Percentiles rank a stretch among this genome's conserved stretches.
Evolutionary conservation across 768 basidiomycete species (phyloP).

Genomic region (Lactifluus hygrophoroides): DNA sequence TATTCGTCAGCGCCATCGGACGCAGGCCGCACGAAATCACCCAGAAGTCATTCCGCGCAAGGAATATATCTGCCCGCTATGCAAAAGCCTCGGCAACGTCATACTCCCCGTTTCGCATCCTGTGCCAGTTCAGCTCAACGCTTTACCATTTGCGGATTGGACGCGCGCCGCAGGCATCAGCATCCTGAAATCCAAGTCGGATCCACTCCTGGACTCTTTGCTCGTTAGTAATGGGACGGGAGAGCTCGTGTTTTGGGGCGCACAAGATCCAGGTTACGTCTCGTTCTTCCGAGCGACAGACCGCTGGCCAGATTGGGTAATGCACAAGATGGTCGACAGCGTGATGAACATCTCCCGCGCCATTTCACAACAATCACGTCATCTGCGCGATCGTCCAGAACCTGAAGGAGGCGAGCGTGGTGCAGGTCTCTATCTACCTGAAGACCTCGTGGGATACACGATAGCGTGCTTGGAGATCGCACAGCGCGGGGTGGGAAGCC

Average conservation of each 20-base stretch:
- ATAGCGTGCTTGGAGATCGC: slow-evolving; percentile 74
- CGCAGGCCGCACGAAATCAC: slow-evolving; percentile 86
- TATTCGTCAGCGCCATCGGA: slow-evolving; percentile 77
- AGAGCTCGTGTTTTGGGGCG: slow-evolving; percentile 84
- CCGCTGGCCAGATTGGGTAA: slow-evolving; percentile 45
- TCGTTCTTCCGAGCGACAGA: slow-evolving; percentile 45
- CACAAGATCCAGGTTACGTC: slow-evolving; percentile 66
- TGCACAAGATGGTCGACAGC: slow-evolving; percentile 79
- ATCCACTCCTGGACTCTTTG: slow-evolving; percentile 58
- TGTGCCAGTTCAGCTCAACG: slow-evolving; percentile 40
- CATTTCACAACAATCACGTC: slow-evolving; percentile 76
- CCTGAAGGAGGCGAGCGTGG: slow-evolving; percentile 69
- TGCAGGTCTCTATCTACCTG: slow-evolving; percentile 81
- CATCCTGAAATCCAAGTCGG: slow-evolving; percentile 77
- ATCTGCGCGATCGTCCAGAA: slow-evolving; percentile 69
- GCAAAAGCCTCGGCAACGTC: slow-evolving; percentile 93
- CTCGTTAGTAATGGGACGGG: slow-evolving; percentile 77
- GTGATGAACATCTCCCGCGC: slow-evolving; percentile 71
- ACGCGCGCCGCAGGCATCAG: slow-evolving; percentile 84
- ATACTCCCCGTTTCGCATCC: slow-evolving; percentile 73
- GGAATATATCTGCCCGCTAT: slow-evolving; percentile 94
- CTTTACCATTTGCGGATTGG: slow-evolving; percentile 75
- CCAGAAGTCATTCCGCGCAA: slow-evolving; percentile 90
- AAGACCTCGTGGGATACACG: slow-evolving; percentile 87
- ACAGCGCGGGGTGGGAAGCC: slow-evolving; percentile 53